Evolutionary conservation across 1,284 basidiomycete species (phyloP).

Genomic region (Singerocomus inundabilis): DNA sequence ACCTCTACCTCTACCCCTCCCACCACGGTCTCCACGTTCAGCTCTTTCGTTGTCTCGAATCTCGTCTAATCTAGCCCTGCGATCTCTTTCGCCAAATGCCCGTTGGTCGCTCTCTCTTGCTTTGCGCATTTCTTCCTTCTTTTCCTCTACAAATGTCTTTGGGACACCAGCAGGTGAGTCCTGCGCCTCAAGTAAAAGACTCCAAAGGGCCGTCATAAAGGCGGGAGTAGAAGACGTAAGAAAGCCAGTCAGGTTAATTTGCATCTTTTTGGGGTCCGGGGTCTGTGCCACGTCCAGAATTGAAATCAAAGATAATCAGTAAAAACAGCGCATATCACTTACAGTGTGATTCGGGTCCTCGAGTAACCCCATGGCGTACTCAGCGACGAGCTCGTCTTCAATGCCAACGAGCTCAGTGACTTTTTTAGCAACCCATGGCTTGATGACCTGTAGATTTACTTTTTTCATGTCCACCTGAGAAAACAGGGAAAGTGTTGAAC

Average conservation of each 20-base stretch:
- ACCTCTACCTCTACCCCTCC: slow-evolving; percentile 47
- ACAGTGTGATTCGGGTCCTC: slow-evolving; percentile 87
- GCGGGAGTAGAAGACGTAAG: slow-evolving; percentile 75
- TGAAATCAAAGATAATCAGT: neutral
- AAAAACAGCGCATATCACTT: slow-evolving; percentile 25
- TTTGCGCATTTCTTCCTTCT: slow-evolving; percentile 89
- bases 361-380: slow-evolving; percentile 91
- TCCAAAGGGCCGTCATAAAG: slow-evolving; percentile 92
- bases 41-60: slow-evolving; percentile 55
- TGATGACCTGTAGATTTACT: slow-evolving; percentile 86
- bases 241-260: slow-evolving; percentile 92
- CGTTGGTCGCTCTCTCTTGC: slow-evolving; percentile 70
- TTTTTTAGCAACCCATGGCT: slow-evolving; percentile 93
- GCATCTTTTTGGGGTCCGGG: slow-evolving; percentile 93
- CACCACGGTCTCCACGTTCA: slow-evolving; percentile 48
- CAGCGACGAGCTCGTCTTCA: slow-evolving; percentile 96
- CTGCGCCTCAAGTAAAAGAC: slow-evolving; percentile 87
- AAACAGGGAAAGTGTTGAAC: neutral
- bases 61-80: slow-evolving; percentile 67
- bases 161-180: slow-evolving; percentile 88
- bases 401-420: slow-evolving; percentile 88
- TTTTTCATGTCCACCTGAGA: slow-evolving; percentile 86
- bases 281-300: slow-evolving; percentile 44
- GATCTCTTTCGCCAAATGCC: slow-evolving; percentile 69
- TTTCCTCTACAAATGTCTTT: slow-evolving; percentile 90